Conservation (phyloP, 2,329 filamentous ascomycete species). For the Cercospora beticola region DNA sequence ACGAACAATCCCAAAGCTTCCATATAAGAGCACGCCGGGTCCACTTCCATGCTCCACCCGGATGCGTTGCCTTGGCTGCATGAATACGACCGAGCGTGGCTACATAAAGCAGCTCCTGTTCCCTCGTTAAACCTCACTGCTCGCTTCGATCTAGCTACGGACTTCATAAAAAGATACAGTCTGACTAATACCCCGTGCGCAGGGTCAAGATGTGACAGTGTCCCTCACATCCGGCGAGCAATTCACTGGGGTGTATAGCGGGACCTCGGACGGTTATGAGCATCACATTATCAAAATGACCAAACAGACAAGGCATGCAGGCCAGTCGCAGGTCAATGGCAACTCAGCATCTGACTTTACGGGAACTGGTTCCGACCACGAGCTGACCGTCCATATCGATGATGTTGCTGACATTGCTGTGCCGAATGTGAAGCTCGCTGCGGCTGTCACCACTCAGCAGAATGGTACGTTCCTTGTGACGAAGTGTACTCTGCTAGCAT, state of each 20-base stretch:
- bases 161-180: neutral
- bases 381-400: constrained; percentile 62
- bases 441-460: constrained; percentile 51
- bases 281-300: constrained; percentile 66
- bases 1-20: constrained; percentile 34
- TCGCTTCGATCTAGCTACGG: neutral
- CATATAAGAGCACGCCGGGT: neutral
- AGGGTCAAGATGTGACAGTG: constrained; percentile 58
- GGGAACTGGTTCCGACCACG: constrained; percentile 49
- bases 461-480: constrained; percentile 53
- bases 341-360: constrained; percentile 41
- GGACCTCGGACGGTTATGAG: constrained; percentile 50
- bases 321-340: constrained; percentile 49
- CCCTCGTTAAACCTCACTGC: neutral
- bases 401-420: constrained; percentile 60
- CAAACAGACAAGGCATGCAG: constrained; percentile 48
- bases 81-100: neutral
- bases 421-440: constrained; percentile 53
- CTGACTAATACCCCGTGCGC: constrained; percentile 1
- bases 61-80: neutral
- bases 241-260: constrained; percentile 62
- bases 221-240: constrained; percentile 61
- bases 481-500: neutral
- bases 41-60: neutral
- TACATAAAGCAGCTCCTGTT: neutral